Conservation (phyloP, 352 stramenopile genomes). For the Phytophthora quininea region DNA sequence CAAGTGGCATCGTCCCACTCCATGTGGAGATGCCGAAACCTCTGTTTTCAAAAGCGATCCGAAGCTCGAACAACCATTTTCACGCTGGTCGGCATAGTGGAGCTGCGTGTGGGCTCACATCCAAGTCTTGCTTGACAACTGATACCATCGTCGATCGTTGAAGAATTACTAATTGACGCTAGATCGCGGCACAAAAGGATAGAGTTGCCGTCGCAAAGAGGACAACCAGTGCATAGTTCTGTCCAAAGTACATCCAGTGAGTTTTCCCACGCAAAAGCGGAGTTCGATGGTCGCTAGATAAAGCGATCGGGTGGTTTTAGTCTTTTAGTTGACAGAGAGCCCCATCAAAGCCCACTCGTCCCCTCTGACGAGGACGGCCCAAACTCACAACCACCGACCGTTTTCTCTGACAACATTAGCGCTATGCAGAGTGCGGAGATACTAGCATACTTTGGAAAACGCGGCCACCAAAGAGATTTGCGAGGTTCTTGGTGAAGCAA, state of each 20-base stretch:
- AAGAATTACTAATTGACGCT: not conserved
- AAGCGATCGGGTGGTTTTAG: not conserved
- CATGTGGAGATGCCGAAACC: not conserved
- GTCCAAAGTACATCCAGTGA: not conserved
- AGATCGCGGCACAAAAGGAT: not conserved
- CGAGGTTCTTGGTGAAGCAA: too few species aligned
- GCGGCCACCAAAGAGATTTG: too few species aligned
- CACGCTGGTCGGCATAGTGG: not conserved
- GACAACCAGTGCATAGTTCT: not conserved
- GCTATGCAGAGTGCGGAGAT: too few species aligned
- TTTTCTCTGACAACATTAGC: not conserved
- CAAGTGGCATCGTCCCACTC: not conserved
- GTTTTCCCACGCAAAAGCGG: not conserved
- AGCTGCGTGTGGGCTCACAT: not conserved
- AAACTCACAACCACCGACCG: too few species aligned
- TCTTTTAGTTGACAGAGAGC: not conserved
- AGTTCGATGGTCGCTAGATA: not conserved
- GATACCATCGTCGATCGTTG: not conserved
- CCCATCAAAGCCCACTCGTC: not conserved
- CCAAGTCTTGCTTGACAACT: not conserved
- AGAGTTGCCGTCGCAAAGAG: not conserved
- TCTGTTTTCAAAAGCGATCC: not conserved
- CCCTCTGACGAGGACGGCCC: too few species aligned
- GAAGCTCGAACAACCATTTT: not conserved
- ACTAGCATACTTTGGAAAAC: too few species aligned